These are phyloP conservation scores for Cordyceps pruinosa DNA, from an alignment of 2,329 filamentous ascomycete genomes.

Conservation along the genomic window DNA sequence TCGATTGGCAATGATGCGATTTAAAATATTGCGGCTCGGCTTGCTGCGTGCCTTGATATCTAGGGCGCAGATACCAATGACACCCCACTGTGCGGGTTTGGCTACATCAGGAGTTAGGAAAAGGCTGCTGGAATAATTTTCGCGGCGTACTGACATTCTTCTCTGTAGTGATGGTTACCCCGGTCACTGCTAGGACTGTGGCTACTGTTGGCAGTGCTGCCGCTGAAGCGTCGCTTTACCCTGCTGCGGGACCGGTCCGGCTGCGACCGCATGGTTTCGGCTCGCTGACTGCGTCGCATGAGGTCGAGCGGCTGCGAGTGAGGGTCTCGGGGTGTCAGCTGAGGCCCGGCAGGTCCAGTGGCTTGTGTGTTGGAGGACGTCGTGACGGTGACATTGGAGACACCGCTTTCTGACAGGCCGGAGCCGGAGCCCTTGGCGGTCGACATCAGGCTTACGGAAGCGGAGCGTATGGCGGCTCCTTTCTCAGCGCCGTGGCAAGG, in stretches of 20 bases:
- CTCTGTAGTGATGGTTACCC: conserved; percentile 45
- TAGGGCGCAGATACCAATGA: conserved; percentile 89
- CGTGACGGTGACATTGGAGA: conserved; percentile 47
- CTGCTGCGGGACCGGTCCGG: conserved; percentile 58
- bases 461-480: conserved; percentile 33
- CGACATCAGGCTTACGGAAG: conserved; percentile 38
- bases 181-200: conserved; percentile 72
- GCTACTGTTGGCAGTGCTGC: conserved; percentile 74
- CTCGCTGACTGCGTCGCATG: conserved; percentile 36
- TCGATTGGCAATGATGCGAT: conserved; percentile 78
- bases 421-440: conserved; percentile 34
- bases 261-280: conserved; percentile 36
- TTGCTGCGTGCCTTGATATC: conserved; percentile 96
- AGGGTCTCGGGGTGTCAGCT: conserved; percentile 39
- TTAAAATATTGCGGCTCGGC: conserved; percentile 92
- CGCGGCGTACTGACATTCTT: conserved; percentile 37
- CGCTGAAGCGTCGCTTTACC: conserved; percentile 69
- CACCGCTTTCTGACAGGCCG: conserved; percentile 42
- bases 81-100: conserved; percentile 54
- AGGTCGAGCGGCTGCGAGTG: conserved; percentile 36
- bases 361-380: conserved; percentile 40
- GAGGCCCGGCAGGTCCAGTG: conserved; percentile 25
- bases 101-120: conserved; percentile 28
- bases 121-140: not conserved
- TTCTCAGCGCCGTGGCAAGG: conserved; percentile 50